These are phyloP conservation scores for Auricularia sp. DNA, from an alignment of 768 basidiomycete species.

Conservation along the genomic window DNA sequence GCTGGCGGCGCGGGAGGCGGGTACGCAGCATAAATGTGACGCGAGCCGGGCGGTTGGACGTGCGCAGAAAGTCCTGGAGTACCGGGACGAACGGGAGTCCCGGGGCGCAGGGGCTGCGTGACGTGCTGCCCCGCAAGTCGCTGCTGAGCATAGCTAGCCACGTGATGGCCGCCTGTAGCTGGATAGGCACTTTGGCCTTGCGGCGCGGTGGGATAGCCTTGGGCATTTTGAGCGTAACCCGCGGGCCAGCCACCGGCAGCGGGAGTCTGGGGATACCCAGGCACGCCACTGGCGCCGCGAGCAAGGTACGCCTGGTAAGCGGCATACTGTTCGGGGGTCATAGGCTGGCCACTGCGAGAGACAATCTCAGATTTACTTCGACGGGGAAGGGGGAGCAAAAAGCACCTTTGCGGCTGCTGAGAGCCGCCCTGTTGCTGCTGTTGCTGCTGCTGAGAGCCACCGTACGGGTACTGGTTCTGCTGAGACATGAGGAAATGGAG, in stretches of 20 bases:
- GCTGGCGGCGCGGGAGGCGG: background rate
- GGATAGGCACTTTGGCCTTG: background rate
- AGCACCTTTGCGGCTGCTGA: background rate
- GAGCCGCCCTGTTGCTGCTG: background rate
- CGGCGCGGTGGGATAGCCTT: background rate
- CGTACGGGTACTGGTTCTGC: background rate
- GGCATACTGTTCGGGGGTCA: background rate
- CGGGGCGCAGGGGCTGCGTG: background rate
- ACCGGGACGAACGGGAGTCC: background rate
- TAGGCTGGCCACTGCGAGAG: background rate
- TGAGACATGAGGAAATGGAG: background rate
- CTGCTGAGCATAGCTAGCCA: background rate
- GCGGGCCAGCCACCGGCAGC: background rate
- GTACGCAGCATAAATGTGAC: background rate
- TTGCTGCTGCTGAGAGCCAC: background rate
- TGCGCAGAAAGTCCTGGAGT: too few species aligned
- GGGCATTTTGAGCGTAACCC: background rate
- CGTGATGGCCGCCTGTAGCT: background rate
- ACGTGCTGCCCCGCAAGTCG: background rate
- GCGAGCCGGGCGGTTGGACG: too few species aligned
- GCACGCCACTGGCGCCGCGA: background rate
- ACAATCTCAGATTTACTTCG: background rate
- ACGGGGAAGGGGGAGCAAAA: background rate
- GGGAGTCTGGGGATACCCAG: background rate
- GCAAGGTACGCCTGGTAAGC: background rate